Evolutionary conservation across 2,329 filamentous ascomycete species (phyloP), one percentile per base, ranked within the genome.

Genomic region (Polytolypa hystricis): DNA sequence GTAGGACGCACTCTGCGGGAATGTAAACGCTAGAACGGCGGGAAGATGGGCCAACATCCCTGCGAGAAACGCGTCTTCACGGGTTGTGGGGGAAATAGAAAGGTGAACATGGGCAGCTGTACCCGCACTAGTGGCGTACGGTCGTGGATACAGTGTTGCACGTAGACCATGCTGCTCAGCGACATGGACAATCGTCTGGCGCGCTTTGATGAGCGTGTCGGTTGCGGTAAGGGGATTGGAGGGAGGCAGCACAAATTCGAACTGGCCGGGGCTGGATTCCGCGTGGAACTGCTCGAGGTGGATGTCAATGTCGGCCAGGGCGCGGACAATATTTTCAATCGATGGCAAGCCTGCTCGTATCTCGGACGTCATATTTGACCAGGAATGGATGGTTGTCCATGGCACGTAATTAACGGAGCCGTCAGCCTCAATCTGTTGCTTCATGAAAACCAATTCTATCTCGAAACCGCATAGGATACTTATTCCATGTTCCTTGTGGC

Each of bases 401-500:
- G 80, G 65, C 1, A 58, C 47, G 42, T 65, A 58, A 3, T 57
- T 55, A 2, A 51, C 44, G 7, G 52, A 45, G 1, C 45, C 42
- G 4, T 44, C 45, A 11, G 55, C 44, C 17, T 57, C 47, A 5
- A 51, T 47, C 21, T 57, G 49, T 14, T 68, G 67, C 27, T 69
- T 67, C 45, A 89, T 64, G 44, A 93, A 77, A 1, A 83, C 69
- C 7, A 91, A 73, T 56, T 93, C 84, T 27, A 93, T 75, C 56
- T 93, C 85, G 46, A 91, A 93, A 0, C 84, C 85, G 11, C 85
- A 58, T 0, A 79, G 64, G 32, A 86, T 74, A 3, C 66, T 57
- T 2, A 84, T 63, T 1, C 67, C 65, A 25, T 67, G 57, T 4
- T 73, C 62, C 2, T 58, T 47, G 8, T 67, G 60, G 0, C 81